phyloP scores from a whole-genome alignment of 1,284 basidiomycete species.

The Laetiporus sulphureus region DNA sequence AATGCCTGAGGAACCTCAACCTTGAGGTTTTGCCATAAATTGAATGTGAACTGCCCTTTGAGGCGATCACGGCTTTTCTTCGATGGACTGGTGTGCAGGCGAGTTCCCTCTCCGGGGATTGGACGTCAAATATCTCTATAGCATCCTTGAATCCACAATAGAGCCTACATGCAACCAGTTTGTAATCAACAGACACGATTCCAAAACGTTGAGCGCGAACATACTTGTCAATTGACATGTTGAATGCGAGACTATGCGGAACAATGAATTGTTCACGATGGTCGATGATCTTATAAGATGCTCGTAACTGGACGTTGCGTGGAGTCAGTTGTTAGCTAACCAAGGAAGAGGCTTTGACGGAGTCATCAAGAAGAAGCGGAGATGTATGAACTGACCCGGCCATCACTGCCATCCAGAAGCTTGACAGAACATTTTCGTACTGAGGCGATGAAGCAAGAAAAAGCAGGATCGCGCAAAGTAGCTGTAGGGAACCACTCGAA shows the following conservation, averaged over 20 bases:
- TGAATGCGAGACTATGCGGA: slow-evolving; percentile 79
- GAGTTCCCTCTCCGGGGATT: slow-evolving; percentile 66
- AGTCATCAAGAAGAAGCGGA: too few relatives aligned
- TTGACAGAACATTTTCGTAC: slow-evolving; percentile 79
- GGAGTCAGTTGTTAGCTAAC: too few relatives aligned
- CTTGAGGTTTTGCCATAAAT: too few relatives aligned
- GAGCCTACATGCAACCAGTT: too few relatives aligned
- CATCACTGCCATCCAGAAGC: slow-evolving; percentile 71
- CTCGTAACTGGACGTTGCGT: slow-evolving; percentile 82
- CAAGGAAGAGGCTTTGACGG: too few relatives aligned
- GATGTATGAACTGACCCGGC: slow-evolving; percentile 52
- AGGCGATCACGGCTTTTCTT: slow-evolving; percentile 79
- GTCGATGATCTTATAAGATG: slow-evolving; percentile 86
- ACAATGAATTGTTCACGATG: slow-evolving; percentile 85
- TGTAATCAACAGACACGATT: too few relatives aligned
- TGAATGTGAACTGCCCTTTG: slow-evolving; percentile 66
- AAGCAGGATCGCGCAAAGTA: slow-evolving; percentile 43
- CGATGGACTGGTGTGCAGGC: slow-evolving; percentile 69
- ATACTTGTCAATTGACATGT: slow-evolving; percentile 60
- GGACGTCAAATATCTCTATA: slow-evolving; percentile 84
- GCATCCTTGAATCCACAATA: slow-evolving; percentile 89
- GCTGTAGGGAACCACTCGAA: slow-evolving; percentile 81
- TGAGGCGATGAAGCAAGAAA: slow-evolving; percentile 78
- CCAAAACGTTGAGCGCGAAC: too few relatives aligned
- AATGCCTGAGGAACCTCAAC: too few relatives aligned